A percentile compares a stretch with the other conserved stretches of the same genome.
These are phyloP conservation scores for Trichothecium roseum DNA, from an alignment of 2,329 filamentous ascomycete genomes.

Conservation along the genomic window DNA sequence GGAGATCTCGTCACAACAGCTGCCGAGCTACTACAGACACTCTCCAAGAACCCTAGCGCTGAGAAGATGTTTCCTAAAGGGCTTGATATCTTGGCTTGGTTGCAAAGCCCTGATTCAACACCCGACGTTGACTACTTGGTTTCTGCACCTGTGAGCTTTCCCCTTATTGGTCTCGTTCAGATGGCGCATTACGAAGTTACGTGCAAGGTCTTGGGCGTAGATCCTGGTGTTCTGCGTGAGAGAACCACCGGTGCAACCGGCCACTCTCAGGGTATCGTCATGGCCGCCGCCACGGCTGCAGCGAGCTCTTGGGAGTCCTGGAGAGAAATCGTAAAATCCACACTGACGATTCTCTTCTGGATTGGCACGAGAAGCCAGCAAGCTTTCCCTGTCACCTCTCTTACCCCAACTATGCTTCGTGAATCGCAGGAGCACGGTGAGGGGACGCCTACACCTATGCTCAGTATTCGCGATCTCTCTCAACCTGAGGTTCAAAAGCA, in stretches of 20 bases:
- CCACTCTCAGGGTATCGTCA: constrained; percentile 93
- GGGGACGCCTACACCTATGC: constrained; percentile 92
- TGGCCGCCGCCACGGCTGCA: constrained; percentile 82
- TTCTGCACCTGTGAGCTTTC: constrained; percentile 89
- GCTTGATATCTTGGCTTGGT: constrained; percentile 89
- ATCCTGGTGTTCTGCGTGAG: constrained; percentile 80
- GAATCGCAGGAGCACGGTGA: constrained; percentile 93
- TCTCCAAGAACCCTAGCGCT: constrained; percentile 73
- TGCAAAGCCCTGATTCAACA: constrained; percentile 78
- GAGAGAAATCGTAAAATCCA: constrained; percentile 65
- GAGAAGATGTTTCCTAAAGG: constrained; percentile 97
- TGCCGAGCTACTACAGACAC: constrained; percentile 75
- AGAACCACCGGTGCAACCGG: constrained; percentile 82
- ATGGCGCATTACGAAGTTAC: constrained; percentile 92
- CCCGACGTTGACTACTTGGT: constrained; percentile 92
- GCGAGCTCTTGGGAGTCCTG: constrained; percentile 92
- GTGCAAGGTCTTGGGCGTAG: constrained; percentile 80
- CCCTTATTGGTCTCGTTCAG: constrained; percentile 91
- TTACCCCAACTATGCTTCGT: constrained; percentile 81
- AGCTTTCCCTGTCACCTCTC: constrained; percentile 87
- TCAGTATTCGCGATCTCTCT: constrained; percentile 90
- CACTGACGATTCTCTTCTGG: constrained; percentile 94
- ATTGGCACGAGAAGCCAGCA: constrained; percentile 96
- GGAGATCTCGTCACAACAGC: constrained; percentile 73
- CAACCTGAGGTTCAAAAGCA: constrained; percentile 86